These are phyloP conservation scores for Rubus idaeus DNA, from an alignment of 306 rosid genomes.

Conservation along the genomic window DNA sequence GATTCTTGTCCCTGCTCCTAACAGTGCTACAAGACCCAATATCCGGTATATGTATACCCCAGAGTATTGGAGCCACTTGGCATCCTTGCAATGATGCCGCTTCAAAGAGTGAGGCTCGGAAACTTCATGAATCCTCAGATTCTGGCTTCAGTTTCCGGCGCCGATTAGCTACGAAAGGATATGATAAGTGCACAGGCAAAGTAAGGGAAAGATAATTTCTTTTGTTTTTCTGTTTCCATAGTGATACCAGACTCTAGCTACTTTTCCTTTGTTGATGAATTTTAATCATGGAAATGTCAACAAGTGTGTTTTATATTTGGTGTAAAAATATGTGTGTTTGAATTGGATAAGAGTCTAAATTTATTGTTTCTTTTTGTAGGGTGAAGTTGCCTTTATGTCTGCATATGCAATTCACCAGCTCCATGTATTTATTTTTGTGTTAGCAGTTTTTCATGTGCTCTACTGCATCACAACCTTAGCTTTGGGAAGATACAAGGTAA, in stretches of 20 bases:
- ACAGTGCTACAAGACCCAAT: constrained; percentile 35
- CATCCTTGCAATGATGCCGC: constrained; percentile 39
- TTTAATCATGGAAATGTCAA: not conserved
- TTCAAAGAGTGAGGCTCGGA: constrained; percentile 5
- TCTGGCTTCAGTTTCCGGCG: constrained; percentile 34
- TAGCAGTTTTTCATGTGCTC: constrained; percentile 66
- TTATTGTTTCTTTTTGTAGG: constrained; percentile 28
- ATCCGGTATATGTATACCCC: constrained; percentile 45
- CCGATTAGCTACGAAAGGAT: constrained; percentile 34
- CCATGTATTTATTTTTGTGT: constrained; percentile 74
- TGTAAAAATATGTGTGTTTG: too few species aligned
- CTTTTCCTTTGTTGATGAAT: not conserved
- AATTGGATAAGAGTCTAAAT: not conserved
- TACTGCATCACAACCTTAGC: constrained; percentile 60
- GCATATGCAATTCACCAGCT: constrained; percentile 94
- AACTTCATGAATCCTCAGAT: constrained; percentile 29
- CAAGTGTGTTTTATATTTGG: not conserved
- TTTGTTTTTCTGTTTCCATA: not conserved
- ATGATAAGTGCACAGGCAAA: constrained; percentile 37
- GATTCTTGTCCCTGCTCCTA: constrained; percentile 65
- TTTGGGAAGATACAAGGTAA: constrained; percentile 74
- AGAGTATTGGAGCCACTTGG: constrained; percentile 50
- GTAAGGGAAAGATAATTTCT: constrained; percentile 21
- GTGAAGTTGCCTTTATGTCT: constrained; percentile 65
- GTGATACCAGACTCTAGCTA: not conserved